A percentile compares a stretch with the other conserved stretches of the same genome.
These are phyloP conservation scores for Rhizoctonia solani DNA, from an alignment of 1,284 basidiomycete species.

Conservation along the genomic window DNA sequence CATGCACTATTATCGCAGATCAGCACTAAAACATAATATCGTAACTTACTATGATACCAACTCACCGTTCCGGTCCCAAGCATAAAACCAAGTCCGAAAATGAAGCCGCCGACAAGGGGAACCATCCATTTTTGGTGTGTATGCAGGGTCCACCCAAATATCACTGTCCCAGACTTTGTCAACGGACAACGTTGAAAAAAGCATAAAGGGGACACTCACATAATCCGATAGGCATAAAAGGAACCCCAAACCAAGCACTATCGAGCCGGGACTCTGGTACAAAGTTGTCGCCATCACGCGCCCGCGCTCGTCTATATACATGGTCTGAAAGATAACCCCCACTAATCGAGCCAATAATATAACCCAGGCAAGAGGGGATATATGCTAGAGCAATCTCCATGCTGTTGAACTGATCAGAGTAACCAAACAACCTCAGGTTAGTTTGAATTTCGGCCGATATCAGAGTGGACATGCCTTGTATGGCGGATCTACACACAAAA, in stretches of 20 bases:
- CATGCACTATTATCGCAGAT: conserved; percentile 18
- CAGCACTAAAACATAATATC: background rate
- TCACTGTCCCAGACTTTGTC: conserved; percentile 36
- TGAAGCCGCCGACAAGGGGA: conserved; percentile 43
- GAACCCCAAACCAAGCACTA: conserved; percentile 43
- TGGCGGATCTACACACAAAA: conserved; percentile 1
- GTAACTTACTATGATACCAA: background rate
- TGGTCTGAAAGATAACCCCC: conserved; percentile 38
- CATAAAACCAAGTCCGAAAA: conserved; percentile 39
- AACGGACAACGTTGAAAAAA: background rate
- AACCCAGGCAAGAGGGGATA: conserved; percentile 33
- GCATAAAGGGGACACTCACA: background rate
- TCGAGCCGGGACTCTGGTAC: conserved; percentile 44
- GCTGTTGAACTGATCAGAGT: conserved; percentile 17
- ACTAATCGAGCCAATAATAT: conserved; percentile 36
- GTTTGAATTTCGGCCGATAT: background rate
- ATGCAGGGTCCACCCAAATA: conserved; percentile 46
- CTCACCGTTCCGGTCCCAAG: conserved; percentile 38
- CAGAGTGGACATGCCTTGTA: conserved; percentile 1
- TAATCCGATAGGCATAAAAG: conserved; percentile 45
- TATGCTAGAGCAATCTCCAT: conserved; percentile 37
- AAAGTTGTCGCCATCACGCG: conserved; percentile 35
- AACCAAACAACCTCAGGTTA: background rate
- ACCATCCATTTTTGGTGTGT: conserved; percentile 44
- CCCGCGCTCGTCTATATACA: conserved; percentile 31